Conservation (phyloP, 208 protist species). For the Crithidia expoeki region DNA sequence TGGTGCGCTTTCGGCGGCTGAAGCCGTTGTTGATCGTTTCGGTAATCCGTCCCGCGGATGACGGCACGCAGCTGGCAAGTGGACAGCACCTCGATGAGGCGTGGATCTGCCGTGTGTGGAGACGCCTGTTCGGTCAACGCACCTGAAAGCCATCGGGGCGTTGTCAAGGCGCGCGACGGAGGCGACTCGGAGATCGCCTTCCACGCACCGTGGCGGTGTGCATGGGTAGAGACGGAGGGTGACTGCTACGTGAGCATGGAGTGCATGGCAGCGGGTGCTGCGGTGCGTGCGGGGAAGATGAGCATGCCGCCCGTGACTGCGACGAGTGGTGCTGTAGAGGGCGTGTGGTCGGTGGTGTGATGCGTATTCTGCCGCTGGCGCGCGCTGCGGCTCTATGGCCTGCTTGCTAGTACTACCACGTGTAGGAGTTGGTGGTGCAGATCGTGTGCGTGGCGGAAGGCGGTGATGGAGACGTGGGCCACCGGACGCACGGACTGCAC, state of each 20-base stretch:
- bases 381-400: conserved; percentile 17
- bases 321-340: conserved; percentile 16
- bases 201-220: conserved; percentile 26
- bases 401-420: conserved; percentile 12
- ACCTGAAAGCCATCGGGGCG: conserved; percentile 26
- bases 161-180: conserved; percentile 26
- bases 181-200: conserved; percentile 25
- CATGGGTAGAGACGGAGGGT: conserved; percentile 17
- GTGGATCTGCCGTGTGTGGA: conserved; percentile 32
- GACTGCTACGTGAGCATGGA: conserved; percentile 9
- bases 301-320: conserved; percentile 20
- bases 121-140: conserved; percentile 12
- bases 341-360: conserved; percentile 17
- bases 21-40: conserved; percentile 19
- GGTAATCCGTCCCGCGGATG: conserved; percentile 25
- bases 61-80: conserved; percentile 22
- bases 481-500: conserved; percentile 15
- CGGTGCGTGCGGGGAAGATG: conserved; percentile 12
- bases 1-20: conserved; percentile 25
- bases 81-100: conserved; percentile 40
- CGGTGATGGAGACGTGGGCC: conserved; percentile 24
- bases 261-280: conserved; percentile 12
- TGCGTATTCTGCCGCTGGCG: conserved; percentile 24
- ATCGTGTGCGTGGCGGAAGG: neutral
- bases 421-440: conserved; percentile 28